Percentiles rank a stretch among this genome's conserved stretches.
These are phyloP conservation scores for Neopestalotiopsis sp. DNA, from an alignment of 2,329 filamentous ascomycete species.

Conservation along the genomic window DNA sequence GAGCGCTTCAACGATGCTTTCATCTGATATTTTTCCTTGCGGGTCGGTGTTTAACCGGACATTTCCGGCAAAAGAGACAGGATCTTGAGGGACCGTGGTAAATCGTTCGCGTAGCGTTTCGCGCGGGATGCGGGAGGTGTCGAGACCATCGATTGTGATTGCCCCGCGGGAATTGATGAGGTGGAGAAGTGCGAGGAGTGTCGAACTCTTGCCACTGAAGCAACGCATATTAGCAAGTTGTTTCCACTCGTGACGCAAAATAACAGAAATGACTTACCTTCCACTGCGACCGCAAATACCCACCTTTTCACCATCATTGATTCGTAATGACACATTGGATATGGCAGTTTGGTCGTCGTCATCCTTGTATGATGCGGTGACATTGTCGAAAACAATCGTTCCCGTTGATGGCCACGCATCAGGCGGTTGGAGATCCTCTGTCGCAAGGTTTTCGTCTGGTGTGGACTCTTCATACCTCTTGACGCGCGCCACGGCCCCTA, in stretches of 20 bases:
- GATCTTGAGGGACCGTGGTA: slow-evolving; percentile 56
- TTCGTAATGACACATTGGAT: slow-evolving; percentile 28
- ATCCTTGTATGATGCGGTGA: slow-evolving; percentile 11
- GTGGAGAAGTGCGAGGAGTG: slow-evolving; percentile 45
- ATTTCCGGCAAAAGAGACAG: slow-evolving; percentile 53
- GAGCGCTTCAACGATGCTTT: slow-evolving; percentile 49
- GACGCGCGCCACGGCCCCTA: slow-evolving; percentile 17
- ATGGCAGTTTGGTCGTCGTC: slow-evolving; percentile 4
- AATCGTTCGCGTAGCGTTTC: slow-evolving; percentile 37
- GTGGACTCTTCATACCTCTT: slow-evolving; percentile 14
- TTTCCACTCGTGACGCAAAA: not conserved
- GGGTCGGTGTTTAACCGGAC: slow-evolving; percentile 58
- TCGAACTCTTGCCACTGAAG: slow-evolving; percentile 50
- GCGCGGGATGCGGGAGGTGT: slow-evolving; percentile 34
- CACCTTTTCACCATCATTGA: slow-evolving; percentile 39
- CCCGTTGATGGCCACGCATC: slow-evolving; percentile 1
- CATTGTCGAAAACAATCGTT: not conserved
- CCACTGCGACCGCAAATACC: slow-evolving; percentile 45
- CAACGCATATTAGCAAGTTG: not conserved
- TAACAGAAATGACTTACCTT: slow-evolving; percentile 18
- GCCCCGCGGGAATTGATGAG: slow-evolving; percentile 40
- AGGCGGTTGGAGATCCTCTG: slow-evolving; percentile 11
- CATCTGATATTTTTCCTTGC: slow-evolving; percentile 40
- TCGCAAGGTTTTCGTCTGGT: slow-evolving; percentile 5
- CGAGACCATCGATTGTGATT: slow-evolving; percentile 51